Base-by-base conservation (phyloP, 208 protist species). In the Trypanosomatidae sp. region DNA sequence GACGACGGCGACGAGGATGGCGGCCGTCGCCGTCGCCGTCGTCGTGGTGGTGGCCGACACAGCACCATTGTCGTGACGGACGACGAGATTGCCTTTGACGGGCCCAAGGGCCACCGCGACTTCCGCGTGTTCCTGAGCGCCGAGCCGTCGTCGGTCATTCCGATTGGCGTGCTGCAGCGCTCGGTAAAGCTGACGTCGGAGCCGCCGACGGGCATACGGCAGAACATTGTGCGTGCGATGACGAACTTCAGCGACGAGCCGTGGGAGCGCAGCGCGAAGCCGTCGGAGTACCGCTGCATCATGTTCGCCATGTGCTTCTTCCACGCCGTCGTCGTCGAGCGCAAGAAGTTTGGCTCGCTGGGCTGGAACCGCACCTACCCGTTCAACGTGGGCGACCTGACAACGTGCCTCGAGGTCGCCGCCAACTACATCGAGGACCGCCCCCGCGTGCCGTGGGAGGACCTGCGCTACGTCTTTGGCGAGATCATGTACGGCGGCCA, bases 401-500 rank as follows among this genome's bases (percentile, higher is more conserved):
- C 85, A 15, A 97, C 95, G 16, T 99, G 87, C 57, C 74, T 94
- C 50, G 80, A 95, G 56, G 95, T 99, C 16, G 79, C 96, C 7
- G 88, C 88, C 32, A 99, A 99, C 78, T 98, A 98, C 71, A 96
- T 99, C 43, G 97, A 99, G 63, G 91, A 96, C 55, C 66, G 91
- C 15, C 91, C 88, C 22, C 95, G 94, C 69, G 80, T 96, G 2
- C 97, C 97, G 51, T 99, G 97, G 97, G 95, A 98, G 42, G 96
- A 99, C 74, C 56, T 99, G 48, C 72, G 92, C 24, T 99, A 99
- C 77, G 95, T 99, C 22, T 98, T 99, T 82, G 96, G 96, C 53
- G 96, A 99, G 63, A 99, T 99, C 63, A 98, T 99, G 92, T 99
- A 99, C 72, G 97, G 97, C 24, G 97, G 97, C 13, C 97, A 99